Evolutionary conservation across 176 grass and related monocot species (phyloP).

Genomic region (Puccinellia tenuiflora): DNA sequence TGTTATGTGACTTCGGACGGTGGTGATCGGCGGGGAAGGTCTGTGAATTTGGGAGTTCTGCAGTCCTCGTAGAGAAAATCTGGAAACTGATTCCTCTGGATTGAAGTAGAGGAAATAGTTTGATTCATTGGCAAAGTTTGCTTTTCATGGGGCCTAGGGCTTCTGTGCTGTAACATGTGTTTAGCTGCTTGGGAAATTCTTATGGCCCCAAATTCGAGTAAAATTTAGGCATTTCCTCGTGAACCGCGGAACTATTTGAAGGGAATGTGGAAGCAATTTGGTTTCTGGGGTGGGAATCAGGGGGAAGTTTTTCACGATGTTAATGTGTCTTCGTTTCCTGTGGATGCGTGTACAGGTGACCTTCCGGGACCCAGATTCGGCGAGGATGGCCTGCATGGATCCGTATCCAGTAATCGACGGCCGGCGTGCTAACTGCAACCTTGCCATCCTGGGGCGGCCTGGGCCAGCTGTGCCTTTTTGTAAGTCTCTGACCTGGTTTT

Average conservation of each 20-base stretch:
- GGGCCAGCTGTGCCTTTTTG: slow-evolving; percentile 49
- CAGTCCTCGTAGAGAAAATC: neutral
- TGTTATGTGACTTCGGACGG: neutral
- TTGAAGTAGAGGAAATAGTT: neutral
- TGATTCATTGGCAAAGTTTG: neutral
- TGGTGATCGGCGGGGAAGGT: neutral
- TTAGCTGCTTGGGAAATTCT: neutral
- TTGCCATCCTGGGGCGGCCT: slow-evolving; percentile 62
- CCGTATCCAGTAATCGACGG: slow-evolving; percentile 64
- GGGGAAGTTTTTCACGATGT: neutral
- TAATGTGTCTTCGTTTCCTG: slow-evolving; percentile 4
- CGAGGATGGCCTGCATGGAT: slow-evolving; percentile 58
- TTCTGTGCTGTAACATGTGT: neutral
- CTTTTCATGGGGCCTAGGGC: neutral
- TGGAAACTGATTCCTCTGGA: neutral
- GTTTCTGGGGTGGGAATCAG: neutral
- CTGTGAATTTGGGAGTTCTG: slow-evolving; percentile 8
- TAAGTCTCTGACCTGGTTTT: slow-evolving; percentile 30
- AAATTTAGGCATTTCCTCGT: neutral
- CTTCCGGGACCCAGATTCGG: slow-evolving; percentile 54
- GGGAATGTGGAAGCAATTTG: neutral
- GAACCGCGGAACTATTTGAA: neutral
- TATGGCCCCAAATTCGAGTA: neutral
- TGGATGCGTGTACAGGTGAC: slow-evolving; percentile 43
- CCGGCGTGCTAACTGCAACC: slow-evolving; percentile 66